Percentiles rank a stretch among this genome's conserved stretches.
phyloP scores from a whole-genome alignment of 1,139 yeast species.

The Saccharomyces pastorianus region DNA sequence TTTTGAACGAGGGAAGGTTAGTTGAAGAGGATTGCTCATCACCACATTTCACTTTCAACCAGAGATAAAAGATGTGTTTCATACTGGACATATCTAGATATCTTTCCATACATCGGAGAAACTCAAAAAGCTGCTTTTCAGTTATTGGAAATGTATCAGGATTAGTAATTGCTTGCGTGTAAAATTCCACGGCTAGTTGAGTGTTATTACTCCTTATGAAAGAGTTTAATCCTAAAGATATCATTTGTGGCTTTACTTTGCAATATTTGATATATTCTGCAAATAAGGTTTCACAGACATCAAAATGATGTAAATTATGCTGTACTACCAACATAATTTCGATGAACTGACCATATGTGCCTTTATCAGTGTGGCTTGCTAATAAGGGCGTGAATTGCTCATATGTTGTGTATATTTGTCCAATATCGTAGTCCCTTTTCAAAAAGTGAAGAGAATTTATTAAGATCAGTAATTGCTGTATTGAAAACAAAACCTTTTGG shows the following conservation, averaged over 20 bases:
- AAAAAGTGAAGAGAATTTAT: conserved; percentile 10
- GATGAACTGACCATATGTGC: conserved; percentile 9
- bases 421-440: conserved; percentile 17
- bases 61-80: conserved; percentile 17
- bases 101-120: conserved; percentile 15
- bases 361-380: conserved; percentile 1
- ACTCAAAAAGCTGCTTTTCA: conserved; percentile 12
- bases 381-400: conserved; percentile 6
- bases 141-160: conserved; percentile 24
- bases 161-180: conserved; percentile 23
- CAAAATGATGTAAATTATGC: conserved; percentile 16
- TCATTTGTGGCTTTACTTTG: conserved; percentile 13
- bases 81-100: conserved; percentile 17
- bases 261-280: conserved; percentile 24
- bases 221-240: conserved; percentile 24
- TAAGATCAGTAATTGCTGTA: conserved; percentile 15
- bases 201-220: conserved; percentile 24
- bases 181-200: conserved; percentile 29
- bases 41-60: conserved; percentile 17
- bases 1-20: conserved; percentile 8
- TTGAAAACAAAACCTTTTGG: conserved; percentile 11
- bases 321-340: conserved; percentile 17
- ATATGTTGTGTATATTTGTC: conserved; percentile 15
- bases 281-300: conserved; percentile 21
- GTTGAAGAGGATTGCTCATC: not conserved